phyloP scores from a whole-genome alignment of 768 basidiomycete species.

The Fomitopsis serialis region DNA sequence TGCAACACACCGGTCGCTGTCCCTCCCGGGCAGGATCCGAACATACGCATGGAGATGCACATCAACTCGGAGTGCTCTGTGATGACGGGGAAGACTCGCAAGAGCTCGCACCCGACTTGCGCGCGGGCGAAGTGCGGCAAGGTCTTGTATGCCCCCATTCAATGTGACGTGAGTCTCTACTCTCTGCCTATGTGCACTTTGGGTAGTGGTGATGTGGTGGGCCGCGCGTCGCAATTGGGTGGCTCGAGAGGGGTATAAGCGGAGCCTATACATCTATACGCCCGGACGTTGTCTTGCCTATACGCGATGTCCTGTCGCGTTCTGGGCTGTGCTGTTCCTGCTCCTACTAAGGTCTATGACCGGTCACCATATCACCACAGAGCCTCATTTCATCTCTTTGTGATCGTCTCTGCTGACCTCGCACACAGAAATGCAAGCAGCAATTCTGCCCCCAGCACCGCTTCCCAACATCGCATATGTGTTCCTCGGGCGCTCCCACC shows the following conservation, averaged over 20 bases:
- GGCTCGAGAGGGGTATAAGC: too few species aligned
- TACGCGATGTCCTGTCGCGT: too few species aligned
- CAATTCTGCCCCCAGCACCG: slow-evolving; percentile 79
- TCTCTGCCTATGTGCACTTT: slow-evolving; percentile 1
- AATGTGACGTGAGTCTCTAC: slow-evolving; percentile 55
- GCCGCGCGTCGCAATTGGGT: too few species aligned
- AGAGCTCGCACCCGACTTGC: slow-evolving; percentile 49
- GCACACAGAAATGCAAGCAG: slow-evolving; percentile 54
- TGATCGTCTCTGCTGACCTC: too few species aligned
- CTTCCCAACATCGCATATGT: slow-evolving; percentile 69
- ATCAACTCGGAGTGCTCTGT: slow-evolving; percentile 61
- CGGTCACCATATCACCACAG: too few species aligned
- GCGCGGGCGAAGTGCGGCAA: slow-evolving; percentile 63
- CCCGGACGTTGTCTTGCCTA: too few species aligned
- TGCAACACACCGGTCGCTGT: slow-evolving; percentile 74
- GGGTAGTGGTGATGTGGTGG: too few species aligned
- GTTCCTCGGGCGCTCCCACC: slow-evolving; percentile 24
- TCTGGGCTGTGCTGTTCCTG: too few species aligned
- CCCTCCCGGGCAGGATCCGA: slow-evolving; percentile 75
- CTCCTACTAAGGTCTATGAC: too few species aligned
- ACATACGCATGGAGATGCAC: slow-evolving; percentile 75
- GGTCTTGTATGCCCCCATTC: slow-evolving; percentile 67
- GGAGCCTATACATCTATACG: too few species aligned
- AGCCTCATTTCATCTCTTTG: too few species aligned
- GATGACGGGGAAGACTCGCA: slow-evolving; percentile 56